Base-by-base conservation (phyloP, 345 rosid species). In the Heritiera fomes region DNA sequence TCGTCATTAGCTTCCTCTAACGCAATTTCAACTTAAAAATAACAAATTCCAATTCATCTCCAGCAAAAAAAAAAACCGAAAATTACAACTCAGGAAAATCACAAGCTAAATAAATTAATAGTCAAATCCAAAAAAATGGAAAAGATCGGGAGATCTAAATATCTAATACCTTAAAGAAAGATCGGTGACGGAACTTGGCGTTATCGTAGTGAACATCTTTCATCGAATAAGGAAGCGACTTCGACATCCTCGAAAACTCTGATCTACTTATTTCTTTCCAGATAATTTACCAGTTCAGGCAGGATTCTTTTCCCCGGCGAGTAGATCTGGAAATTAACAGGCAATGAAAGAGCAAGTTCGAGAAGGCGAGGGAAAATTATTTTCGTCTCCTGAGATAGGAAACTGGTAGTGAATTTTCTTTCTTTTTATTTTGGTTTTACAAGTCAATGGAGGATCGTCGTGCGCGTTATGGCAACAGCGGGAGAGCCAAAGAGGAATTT, bases 151-250 rank as follows among this genome's bases (percentile, higher is more conserved):
- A 78, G 77, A 77, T 68, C 66, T 14, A 4, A 53, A 53, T 53
- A 53, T 53, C 58, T 41, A 61, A 10, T 41, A 94, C 97, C 98
- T 92, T 86, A 79, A 81, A 76, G 77, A 87, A 82, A 76, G 93
- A 91, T 73, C 99, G 95, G 67, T 87, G 95, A 78, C 93, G 94
- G 83, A 92, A 94, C 91, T 96, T 96, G 85, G 98, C 98, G 85
- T 94, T 92, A 79, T 94, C 99, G 86, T 94, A 94, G 80, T 90
- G 88, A 50, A 96, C 81, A 88, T 96, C 98, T 87, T 87, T 92
- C 84, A 86, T 80, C 6, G 99, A 92, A 81, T 89, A 91, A 12
- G 97, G 98, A 46, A 92, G 87, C 43, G 92, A 82, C 45, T 87
- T 87, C 86, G 95, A 88, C 98, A 94, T 94, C 38, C 28, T 87